These are phyloP conservation scores for Globisporangium solare DNA, from an alignment of 352 stramenopile genomes.

Conservation along the genomic window DNA sequence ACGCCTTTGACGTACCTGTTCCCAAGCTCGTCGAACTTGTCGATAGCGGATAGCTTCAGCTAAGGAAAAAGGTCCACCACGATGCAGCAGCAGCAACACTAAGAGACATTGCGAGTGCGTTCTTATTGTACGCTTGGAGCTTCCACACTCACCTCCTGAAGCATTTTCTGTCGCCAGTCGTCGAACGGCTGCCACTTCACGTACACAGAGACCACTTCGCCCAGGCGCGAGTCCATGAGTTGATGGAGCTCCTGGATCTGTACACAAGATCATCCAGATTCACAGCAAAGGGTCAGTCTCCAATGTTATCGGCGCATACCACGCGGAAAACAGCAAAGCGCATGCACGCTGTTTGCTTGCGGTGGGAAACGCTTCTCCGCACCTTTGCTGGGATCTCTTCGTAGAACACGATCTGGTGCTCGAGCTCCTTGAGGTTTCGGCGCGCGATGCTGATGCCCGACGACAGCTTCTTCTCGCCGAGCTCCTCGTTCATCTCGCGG, in stretches of 20 bases:
- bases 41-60: slow-evolving; percentile 43
- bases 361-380: neutral
- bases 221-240: slow-evolving; percentile 39
- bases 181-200: slow-evolving; percentile 66
- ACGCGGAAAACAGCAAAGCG: neutral
- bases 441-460: slow-evolving; percentile 76
- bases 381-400: slow-evolving; percentile 69
- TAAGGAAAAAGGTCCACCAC: slow-evolving; percentile 15
- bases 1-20: slow-evolving; percentile 44
- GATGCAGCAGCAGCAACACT: neutral
- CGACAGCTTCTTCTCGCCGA: slow-evolving; percentile 77
- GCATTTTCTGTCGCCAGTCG: slow-evolving; percentile 80
- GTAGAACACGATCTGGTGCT: slow-evolving; percentile 82
- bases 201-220: slow-evolving; percentile 62
- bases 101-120: neutral
- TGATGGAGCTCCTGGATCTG: slow-evolving; percentile 42
- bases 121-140: neutral
- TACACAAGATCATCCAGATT: neutral
- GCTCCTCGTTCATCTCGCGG: slow-evolving; percentile 76
- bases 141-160: slow-evolving; percentile 49
- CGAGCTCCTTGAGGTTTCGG: slow-evolving; percentile 76
- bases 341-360: neutral
- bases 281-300: neutral
- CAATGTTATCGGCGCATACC: neutral
- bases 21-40: slow-evolving; percentile 72